Evolutionary conservation across 768 basidiomycete species (phyloP).

Genomic region (Hypsizygus marmoreus): DNA sequence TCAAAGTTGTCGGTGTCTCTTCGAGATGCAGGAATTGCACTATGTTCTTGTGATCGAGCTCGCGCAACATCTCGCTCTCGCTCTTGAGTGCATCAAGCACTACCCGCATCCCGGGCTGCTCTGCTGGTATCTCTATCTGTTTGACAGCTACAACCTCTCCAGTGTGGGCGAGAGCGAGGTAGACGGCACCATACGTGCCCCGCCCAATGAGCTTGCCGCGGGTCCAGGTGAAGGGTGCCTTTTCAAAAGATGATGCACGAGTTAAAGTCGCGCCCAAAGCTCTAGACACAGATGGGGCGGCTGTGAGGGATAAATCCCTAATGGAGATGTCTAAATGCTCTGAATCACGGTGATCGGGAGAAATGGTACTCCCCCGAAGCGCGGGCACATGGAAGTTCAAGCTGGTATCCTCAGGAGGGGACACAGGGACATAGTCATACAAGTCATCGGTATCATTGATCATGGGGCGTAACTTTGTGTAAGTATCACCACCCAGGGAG

Average conservation of each 20-base stretch:
- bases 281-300: no score
- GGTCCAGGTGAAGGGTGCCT: slow-evolving; percentile 96
- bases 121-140: slow-evolving; percentile 90
- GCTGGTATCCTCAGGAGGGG: background rate
- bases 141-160: slow-evolving; percentile 99
- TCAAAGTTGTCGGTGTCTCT: slow-evolving; percentile 80
- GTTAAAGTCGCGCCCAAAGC: no score
- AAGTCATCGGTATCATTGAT: slow-evolving; percentile 17
- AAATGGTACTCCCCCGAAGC: no score
- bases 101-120: slow-evolving; percentile 81
- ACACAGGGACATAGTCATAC: slow-evolving; percentile 8
- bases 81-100: slow-evolving; percentile 89
- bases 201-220: slow-evolving; percentile 96
- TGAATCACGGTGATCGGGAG: no score
- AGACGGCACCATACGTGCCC: slow-evolving; percentile 94
- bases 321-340: background rate
- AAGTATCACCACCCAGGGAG: slow-evolving; percentile 7
- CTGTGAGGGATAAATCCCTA: background rate
- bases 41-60: slow-evolving; percentile 93
- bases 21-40: slow-evolving; percentile 95
- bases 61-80: slow-evolving; percentile 93
- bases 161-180: slow-evolving; percentile 89
- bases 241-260: slow-evolving; percentile 33
- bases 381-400: background rate
- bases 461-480: slow-evolving; percentile 6